These are phyloP conservation scores for Capsicum pubescens DNA, from an alignment of 257 asterid species.

Conservation along the genomic window DNA sequence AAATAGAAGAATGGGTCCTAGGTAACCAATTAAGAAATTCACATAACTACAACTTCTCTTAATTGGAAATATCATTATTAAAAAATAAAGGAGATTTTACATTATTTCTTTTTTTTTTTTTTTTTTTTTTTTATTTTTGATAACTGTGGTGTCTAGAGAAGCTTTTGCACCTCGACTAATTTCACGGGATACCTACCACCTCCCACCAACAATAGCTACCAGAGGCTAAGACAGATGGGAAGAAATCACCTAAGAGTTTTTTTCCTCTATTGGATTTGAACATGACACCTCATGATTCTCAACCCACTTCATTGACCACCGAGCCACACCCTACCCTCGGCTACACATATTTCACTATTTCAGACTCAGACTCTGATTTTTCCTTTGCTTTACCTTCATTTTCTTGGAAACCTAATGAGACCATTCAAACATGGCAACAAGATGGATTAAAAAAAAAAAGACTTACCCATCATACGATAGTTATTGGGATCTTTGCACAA, in stretches of 20 bases:
- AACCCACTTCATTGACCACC: too few species aligned
- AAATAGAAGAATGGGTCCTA: constrained; percentile 11
- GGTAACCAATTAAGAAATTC: not conserved
- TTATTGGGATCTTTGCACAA: not conserved
- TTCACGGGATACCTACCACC: too few species aligned
- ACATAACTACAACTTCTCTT: not conserved
- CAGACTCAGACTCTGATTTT: not conserved
- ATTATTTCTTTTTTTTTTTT: too few species aligned
- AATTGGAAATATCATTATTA: not conserved
- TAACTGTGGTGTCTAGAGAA: too few species aligned
- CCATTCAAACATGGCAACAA: not conserved
- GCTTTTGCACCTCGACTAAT: too few species aligned
- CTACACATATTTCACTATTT: constrained; percentile 2
- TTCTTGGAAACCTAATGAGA: not conserved
- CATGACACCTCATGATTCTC: too few species aligned
- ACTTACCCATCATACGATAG: not conserved
- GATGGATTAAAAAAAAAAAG: not conserved
- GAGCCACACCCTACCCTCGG: too few species aligned
- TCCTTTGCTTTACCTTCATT: not conserved
- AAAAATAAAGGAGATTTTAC: not conserved
- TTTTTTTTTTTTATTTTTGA: too few species aligned
- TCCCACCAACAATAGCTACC: too few species aligned
- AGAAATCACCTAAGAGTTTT: too few species aligned
- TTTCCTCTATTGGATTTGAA: too few species aligned
- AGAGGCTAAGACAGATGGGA: too few species aligned